phyloP scores from a whole-genome alignment of 352 stramenopile species.

The Aphanomyces cochlioides region DNA sequence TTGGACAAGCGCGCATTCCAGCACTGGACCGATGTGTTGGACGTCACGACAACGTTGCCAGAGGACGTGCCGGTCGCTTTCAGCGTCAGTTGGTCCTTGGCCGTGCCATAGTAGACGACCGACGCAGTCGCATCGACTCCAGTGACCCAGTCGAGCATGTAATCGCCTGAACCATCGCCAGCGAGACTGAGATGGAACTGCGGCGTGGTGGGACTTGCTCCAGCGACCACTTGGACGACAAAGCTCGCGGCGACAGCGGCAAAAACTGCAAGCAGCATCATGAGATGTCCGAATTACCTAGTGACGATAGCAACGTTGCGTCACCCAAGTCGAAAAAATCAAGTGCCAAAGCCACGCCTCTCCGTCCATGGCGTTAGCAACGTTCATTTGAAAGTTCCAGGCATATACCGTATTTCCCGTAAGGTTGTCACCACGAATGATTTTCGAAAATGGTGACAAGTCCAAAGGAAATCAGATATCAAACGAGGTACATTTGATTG shows the following conservation, averaged over 20 bases:
- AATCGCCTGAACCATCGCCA: constrained; percentile 41
- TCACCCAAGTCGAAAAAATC: no score
- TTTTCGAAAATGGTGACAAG: no score
- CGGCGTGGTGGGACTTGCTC: constrained; percentile 27
- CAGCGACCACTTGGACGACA: not conserved
- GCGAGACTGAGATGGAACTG: constrained; percentile 74
- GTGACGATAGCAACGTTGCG: no score
- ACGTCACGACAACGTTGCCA: constrained; percentile 49
- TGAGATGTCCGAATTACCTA: no score
- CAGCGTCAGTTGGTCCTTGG: constrained; percentile 39
- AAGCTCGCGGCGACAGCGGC: not conserved
- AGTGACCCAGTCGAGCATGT: constrained; percentile 74
- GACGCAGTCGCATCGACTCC: constrained; percentile 37
- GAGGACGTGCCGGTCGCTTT: constrained; percentile 38
- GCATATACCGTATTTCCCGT: no score
- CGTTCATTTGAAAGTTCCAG: no score
- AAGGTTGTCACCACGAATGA: no score
- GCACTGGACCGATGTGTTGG: constrained; percentile 41
- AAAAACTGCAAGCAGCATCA: no score
- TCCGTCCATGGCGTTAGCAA: no score
- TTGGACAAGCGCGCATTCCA: constrained; percentile 56
- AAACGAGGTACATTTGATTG: no score
- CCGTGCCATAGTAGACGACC: constrained; percentile 44
- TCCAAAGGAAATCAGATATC: no score
- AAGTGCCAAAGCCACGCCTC: no score